Percentiles rank a stretch among this genome's conserved stretches.
phyloP scores from a whole-genome alignment of 495 filamentous ascomycete species.

The Polyplosphaeria fusca region DNA sequence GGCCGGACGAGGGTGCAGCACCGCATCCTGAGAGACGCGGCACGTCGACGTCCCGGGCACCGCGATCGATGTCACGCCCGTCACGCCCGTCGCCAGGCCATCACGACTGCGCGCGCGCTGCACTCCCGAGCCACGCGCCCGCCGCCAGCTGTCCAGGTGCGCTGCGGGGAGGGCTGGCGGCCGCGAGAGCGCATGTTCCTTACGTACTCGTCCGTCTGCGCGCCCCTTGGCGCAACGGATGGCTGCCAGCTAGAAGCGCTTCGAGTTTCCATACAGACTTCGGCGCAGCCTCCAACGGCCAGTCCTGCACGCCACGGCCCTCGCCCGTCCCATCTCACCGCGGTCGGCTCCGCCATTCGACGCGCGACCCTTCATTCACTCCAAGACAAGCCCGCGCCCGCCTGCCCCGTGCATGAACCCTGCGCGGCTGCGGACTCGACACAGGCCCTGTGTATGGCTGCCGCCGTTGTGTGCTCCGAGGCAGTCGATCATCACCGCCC shows the following conservation, averaged over 20 bases:
- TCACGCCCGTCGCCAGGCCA: not conserved
- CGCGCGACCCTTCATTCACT: slow-evolving; percentile 12
- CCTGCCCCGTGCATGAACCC: not conserved
- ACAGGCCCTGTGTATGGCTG: slow-evolving; percentile 14
- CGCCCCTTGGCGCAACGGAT: not conserved
- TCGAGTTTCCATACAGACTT: slow-evolving; percentile 23
- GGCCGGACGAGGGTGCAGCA: slow-evolving; percentile 6
- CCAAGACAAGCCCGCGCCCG: slow-evolving; percentile 4
- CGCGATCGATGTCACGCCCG: not conserved
- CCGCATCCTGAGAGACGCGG: not conserved
- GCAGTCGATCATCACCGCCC: slow-evolving; percentile 6
- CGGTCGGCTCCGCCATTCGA: slow-evolving; percentile 25
- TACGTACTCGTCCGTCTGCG: not conserved
- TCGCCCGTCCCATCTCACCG: slow-evolving; percentile 4
- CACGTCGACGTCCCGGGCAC: too few relatives aligned
- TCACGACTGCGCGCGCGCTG: not conserved
- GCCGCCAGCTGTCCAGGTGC: not conserved
- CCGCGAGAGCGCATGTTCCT: not conserved
- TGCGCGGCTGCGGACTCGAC: slow-evolving; percentile 11
- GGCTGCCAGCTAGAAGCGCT: slow-evolving; percentile 21
- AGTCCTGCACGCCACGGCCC: slow-evolving; percentile 10
- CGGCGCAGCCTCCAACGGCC: slow-evolving; percentile 22
- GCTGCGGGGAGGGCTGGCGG: slow-evolving; percentile 7
- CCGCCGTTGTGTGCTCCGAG: slow-evolving; percentile 21
- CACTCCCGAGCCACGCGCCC: not conserved